Conservation (phyloP, 2,329 filamentous ascomycete species). For the Diaporthe sp. region DNA sequence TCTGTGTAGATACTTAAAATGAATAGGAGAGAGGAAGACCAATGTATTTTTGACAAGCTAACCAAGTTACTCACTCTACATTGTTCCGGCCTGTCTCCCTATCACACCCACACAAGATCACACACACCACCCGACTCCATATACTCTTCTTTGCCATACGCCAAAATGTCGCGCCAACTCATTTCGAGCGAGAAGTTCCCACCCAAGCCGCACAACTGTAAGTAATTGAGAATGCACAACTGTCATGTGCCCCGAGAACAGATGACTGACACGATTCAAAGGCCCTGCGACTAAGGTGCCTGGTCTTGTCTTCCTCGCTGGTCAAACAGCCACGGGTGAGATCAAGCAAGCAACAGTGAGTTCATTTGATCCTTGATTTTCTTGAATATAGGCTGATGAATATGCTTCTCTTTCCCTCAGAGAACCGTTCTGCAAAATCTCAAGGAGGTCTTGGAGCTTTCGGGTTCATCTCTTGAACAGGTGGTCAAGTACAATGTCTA, state of each 20-base stretch:
- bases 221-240: conserved; percentile 34
- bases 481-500: conserved; percentile 49
- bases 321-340: conserved; percentile 62
- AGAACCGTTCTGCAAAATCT: conserved; percentile 46
- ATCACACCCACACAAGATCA: neutral
- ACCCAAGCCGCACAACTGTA: conserved; percentile 60
- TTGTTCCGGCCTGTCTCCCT: neutral
- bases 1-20: conserved; percentile 12
- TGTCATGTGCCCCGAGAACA: neutral
- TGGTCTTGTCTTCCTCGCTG: conserved; percentile 60
- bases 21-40: neutral
- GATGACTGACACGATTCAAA: conserved; percentile 37
- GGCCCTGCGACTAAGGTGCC: conserved; percentile 58
- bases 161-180: conserved; percentile 58
- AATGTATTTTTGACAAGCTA: conserved; percentile 23
- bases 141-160: conserved; percentile 22
- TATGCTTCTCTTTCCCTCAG: neutral
- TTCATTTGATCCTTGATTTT: neutral
- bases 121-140: neutral
- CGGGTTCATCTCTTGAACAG: conserved; percentile 45
- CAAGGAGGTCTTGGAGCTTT: conserved; percentile 46
- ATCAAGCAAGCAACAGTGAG: conserved; percentile 60
- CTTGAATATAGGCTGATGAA: neutral
- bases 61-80: conserved; percentile 13
- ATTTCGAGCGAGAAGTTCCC: conserved; percentile 61